A percentile compares a stretch with the other conserved stretches of the same genome.
Conservation (phyloP, 1,284 basidiomycete species). For the Sporisorium sorghi region DNA sequence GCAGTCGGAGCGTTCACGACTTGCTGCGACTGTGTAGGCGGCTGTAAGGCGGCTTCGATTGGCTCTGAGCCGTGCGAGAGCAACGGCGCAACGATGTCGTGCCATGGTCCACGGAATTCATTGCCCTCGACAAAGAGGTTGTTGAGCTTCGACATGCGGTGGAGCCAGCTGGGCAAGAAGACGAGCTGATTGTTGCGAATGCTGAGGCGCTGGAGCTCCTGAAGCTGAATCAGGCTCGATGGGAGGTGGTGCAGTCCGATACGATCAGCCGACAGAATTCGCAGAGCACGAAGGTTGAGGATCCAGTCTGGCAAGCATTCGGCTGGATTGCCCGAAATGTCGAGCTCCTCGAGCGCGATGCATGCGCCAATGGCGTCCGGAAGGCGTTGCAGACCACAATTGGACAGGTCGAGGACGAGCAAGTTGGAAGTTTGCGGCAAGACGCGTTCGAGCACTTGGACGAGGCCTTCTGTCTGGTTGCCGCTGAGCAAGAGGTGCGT, state of each 20-base stretch:
- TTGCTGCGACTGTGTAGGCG: conserved; percentile 13
- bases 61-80: conserved; percentile 7
- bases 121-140: conserved; percentile 91
- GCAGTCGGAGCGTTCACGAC: background rate
- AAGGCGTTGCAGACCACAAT: conserved; percentile 83
- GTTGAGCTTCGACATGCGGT: conserved; percentile 83
- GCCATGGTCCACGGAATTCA: conserved; percentile 91
- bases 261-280: conserved; percentile 88
- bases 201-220: conserved; percentile 84
- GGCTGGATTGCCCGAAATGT: conserved; percentile 89
- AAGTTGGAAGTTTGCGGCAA: conserved; percentile 43
- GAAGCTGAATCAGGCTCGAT: conserved; percentile 71
- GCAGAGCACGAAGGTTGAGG: conserved; percentile 79
- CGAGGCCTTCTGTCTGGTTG: conserved; percentile 27
- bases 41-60: background rate
- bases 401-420: conserved; percentile 69
- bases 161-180: conserved; percentile 92
- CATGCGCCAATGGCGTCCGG: conserved; percentile 83
- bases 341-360: conserved; percentile 87
- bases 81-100: conserved; percentile 76
- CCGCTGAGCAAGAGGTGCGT: conserved; percentile 44
- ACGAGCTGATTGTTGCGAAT: conserved; percentile 87
- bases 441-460: conserved; percentile 40
- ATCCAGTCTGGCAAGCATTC: conserved; percentile 74
- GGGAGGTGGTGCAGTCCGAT: conserved; percentile 82